Evolutionary conservation across 2,329 filamentous ascomycete species (phyloP).

Genomic region (Leptographium wingfieldii): DNA sequence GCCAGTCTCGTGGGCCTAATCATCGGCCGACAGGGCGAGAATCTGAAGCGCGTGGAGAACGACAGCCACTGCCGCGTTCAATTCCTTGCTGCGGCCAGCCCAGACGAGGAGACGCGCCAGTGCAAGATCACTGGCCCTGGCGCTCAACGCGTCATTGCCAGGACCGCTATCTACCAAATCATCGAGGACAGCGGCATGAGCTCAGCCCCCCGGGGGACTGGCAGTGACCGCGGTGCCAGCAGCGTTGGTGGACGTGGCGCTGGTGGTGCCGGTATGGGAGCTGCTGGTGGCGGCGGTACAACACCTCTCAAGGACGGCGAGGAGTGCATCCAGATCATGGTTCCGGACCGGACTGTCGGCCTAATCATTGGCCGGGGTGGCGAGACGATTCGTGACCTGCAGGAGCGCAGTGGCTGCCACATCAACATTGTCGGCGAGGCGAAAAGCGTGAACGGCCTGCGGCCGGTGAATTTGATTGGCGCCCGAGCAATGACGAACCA

Average conservation of each 20-base stretch:
- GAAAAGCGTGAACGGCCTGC: constrained; percentile 80
- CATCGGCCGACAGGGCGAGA: constrained; percentile 83
- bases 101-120: constrained; percentile 59
- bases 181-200: constrained; percentile 72
- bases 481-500: constrained; percentile 58
- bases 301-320: constrained; percentile 61
- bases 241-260: constrained; percentile 12
- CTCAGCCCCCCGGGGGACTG: constrained; percentile 17
- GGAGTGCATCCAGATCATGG: constrained; percentile 85
- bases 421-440: constrained; percentile 91
- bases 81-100: constrained; percentile 66
- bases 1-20: constrained; percentile 79
- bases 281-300: constrained; percentile 19
- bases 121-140: constrained; percentile 74
- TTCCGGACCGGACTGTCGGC: constrained; percentile 83
- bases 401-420: constrained; percentile 86
- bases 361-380: constrained; percentile 89
- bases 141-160: constrained; percentile 62
- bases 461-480: constrained; percentile 84
- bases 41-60: constrained; percentile 69
- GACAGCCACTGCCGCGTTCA: constrained; percentile 78
- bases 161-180: constrained; percentile 72
- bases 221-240: background rate
- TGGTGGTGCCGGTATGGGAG: constrained; percentile 19
- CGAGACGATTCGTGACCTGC: constrained; percentile 84